These are phyloP conservation scores for Mayamaea pseudoterrestris DNA, from an alignment of 108 stramenopile genomes.

Conservation along the genomic window DNA sequence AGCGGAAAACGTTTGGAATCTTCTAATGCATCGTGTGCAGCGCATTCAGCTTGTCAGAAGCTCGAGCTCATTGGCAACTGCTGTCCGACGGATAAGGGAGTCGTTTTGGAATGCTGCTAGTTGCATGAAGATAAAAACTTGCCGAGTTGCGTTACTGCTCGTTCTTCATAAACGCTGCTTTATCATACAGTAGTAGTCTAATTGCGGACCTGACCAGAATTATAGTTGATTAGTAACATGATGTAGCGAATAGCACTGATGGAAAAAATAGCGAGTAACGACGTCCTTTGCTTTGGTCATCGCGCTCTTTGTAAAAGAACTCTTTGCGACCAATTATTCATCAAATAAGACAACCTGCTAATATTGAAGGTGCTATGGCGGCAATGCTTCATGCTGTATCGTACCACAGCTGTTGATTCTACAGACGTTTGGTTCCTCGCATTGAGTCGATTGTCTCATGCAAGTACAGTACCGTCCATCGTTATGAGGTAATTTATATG, in stretches of 20 bases:
- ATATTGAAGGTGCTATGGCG: no score
- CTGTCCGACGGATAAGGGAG: slow-evolving; percentile 24
- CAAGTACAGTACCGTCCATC: neutral
- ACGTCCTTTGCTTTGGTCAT: no score
- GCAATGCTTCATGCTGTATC: no score
- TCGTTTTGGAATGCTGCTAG: slow-evolving; percentile 22
- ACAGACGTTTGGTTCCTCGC: neutral
- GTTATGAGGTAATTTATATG: neutral
- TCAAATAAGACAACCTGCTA: no score
- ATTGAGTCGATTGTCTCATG: neutral
- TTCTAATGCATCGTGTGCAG: slow-evolving; percentile 7
- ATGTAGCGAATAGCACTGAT: neutral
- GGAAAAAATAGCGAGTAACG: no score
- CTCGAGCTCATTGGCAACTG: slow-evolving; percentile 21
- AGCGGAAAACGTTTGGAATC: neutral
- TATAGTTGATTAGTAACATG: neutral
- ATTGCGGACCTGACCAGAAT: neutral
- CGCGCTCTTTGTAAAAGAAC: no score
- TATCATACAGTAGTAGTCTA: neutral
- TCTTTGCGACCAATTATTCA: no score
- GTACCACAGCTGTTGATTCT: neutral
- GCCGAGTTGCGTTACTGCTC: no score
- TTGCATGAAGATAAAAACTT: no score
- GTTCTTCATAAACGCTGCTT: neutral
- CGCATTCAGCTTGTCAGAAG: slow-evolving; percentile 14